Evolutionary conservation across 805 yeast genomes (phyloP).

Genomic region (Kazachstania africana): DNA sequence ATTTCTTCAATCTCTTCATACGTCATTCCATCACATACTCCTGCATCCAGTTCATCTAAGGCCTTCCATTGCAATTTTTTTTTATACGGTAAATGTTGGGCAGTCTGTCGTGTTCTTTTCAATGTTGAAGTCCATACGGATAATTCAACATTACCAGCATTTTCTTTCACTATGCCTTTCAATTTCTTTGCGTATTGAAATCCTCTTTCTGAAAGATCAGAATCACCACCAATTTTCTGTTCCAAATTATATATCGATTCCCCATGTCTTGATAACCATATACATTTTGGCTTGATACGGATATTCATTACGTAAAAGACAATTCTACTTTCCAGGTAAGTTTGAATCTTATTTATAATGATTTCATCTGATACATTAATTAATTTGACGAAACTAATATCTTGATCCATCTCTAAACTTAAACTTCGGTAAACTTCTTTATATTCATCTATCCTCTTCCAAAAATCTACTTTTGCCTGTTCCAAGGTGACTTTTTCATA

Average conservation of each 20-base stretch:
- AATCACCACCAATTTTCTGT: slow-evolving; percentile 94
- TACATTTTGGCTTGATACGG: slow-evolving; percentile 82
- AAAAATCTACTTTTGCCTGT: slow-evolving; percentile 59
- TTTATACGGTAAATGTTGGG: slow-evolving; percentile 66
- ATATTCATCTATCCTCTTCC: slow-evolving; percentile 62
- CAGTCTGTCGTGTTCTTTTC: slow-evolving; percentile 85
- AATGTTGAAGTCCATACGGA: slow-evolving; percentile 96
- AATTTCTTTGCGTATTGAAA: slow-evolving; percentile 70
- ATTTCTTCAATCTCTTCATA: slow-evolving; percentile 78
- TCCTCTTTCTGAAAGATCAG: slow-evolving; percentile 75
- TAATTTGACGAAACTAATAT: slow-evolving; percentile 74
- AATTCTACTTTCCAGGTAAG: slow-evolving; percentile 82
- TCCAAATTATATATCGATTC: slow-evolving; percentile 86
- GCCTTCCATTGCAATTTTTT: slow-evolving; percentile 93
- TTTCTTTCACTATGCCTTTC: slow-evolving; percentile 59
- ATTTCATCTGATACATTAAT: slow-evolving; percentile 84
- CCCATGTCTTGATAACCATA: slow-evolving; percentile 93
- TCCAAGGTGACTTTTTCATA: slow-evolving; percentile 59
- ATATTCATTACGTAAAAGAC: slow-evolving; percentile 93
- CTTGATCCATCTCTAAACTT: slow-evolving; percentile 42
- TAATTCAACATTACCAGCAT: slow-evolving; percentile 47
- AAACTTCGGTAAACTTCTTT: slow-evolving; percentile 69
- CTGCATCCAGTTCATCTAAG: slow-evolving; percentile 91
- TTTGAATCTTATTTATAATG: slow-evolving; percentile 74
- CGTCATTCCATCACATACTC: slow-evolving; percentile 94